Evolutionary conservation across 2,329 filamentous ascomycete genomes (phyloP).

Genomic region (Pseudogymnoascus sp.): DNA sequence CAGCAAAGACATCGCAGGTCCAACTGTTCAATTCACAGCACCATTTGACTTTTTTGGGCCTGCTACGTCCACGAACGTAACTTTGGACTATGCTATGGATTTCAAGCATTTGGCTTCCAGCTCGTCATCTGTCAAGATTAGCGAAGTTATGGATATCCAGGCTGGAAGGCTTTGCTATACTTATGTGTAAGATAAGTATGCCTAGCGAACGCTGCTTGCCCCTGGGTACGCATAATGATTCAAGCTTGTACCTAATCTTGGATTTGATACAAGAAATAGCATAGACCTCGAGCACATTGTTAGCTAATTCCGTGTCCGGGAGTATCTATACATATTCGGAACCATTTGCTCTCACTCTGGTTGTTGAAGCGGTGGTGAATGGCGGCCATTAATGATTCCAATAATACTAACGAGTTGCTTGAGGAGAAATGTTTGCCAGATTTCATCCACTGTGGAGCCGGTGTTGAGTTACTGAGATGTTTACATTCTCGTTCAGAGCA

Average conservation of each 20-base stretch:
- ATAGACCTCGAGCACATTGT: neutral
- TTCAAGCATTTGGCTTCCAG: constrained; percentile 14
- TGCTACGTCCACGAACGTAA: constrained; percentile 29
- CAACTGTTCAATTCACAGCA: constrained; percentile 29
- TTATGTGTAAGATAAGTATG: constrained; percentile 15
- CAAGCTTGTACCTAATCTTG: neutral
- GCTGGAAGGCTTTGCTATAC: constrained; percentile 16
- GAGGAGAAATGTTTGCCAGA: too few species aligned
- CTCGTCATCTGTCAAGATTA: constrained; percentile 13
- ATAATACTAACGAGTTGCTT: too few species aligned
- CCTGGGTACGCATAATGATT: neutral
- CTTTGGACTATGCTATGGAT: constrained; percentile 22
- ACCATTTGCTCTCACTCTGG: neutral
- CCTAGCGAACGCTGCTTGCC: neutral
- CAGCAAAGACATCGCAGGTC: constrained; percentile 28
- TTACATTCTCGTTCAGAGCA: neutral
- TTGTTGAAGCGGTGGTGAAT: too few species aligned
- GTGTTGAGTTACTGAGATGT: too few species aligned
- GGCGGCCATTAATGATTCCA: too few species aligned
- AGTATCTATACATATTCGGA: neutral
- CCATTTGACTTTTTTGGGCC: constrained; percentile 30
- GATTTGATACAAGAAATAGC: neutral
- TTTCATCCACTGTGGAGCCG: too few species aligned
- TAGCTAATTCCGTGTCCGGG: neutral
- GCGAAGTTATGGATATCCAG: constrained; percentile 20